Evolutionary conservation across 2,329 filamentous ascomycete species (phyloP).

Genomic region (Pseudocercospora eumusae): DNA sequence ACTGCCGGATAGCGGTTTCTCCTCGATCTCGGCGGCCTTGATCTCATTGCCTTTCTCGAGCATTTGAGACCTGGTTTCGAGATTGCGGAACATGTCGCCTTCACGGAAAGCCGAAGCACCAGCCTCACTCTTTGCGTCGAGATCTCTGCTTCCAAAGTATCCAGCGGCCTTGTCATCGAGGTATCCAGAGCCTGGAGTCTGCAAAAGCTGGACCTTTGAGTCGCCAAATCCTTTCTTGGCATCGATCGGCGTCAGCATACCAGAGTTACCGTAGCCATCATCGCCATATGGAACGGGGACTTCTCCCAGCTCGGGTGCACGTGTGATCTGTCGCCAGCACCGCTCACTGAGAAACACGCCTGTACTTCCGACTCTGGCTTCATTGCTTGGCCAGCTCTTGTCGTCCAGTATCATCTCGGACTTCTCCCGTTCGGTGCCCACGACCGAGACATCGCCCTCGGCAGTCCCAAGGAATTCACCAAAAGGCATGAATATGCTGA

Average conservation of each 20-base stretch:
- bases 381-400: constrained; percentile 87
- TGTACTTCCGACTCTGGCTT: constrained; percentile 85
- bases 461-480: constrained; percentile 90
- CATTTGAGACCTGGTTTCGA: constrained; percentile 92
- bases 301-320: constrained; percentile 64
- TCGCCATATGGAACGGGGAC: constrained; percentile 57
- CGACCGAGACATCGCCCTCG: constrained; percentile 78
- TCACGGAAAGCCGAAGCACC: constrained; percentile 86
- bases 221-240: constrained; percentile 58
- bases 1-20: constrained; percentile 71
- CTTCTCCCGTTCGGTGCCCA: constrained; percentile 91
- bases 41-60: constrained; percentile 93
- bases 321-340: constrained; percentile 89
- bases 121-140: constrained; percentile 86
- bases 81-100: constrained; percentile 97
- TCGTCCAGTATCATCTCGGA: constrained; percentile 88
- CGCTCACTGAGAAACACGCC: constrained; percentile 94
- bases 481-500: constrained; percentile 93
- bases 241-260: constrained; percentile 58
- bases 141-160: constrained; percentile 78
- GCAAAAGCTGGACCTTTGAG: constrained; percentile 58
- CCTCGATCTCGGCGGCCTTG: constrained; percentile 86
- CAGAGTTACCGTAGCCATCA: constrained; percentile 62
- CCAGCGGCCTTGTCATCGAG: constrained; percentile 74
- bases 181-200: constrained; percentile 58